phyloP scores from a whole-genome alignment of 2,329 filamentous ascomycete genomes.

The Trichoderma oligosporum region DNA sequence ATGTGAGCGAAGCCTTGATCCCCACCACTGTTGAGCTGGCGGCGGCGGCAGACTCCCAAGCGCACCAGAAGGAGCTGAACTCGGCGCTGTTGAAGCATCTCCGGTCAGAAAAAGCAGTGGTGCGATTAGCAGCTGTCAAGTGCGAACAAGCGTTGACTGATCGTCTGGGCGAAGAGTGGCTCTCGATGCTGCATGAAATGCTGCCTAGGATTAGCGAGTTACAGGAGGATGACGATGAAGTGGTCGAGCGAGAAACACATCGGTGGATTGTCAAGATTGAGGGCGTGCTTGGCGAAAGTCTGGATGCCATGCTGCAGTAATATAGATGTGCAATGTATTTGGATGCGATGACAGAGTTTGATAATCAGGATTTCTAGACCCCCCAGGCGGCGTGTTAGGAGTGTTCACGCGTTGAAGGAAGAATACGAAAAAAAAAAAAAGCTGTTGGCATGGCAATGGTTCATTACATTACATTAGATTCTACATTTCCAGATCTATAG shows the following conservation, averaged over 20 bases:
- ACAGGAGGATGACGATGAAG: constrained; percentile 94
- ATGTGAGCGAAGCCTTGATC: constrained; percentile 54
- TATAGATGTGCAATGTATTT: constrained; percentile 24
- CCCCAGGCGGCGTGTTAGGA: neutral
- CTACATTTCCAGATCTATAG: too few species aligned
- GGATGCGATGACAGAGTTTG: neutral
- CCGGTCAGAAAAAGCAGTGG: constrained; percentile 64
- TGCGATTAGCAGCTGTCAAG: constrained; percentile 77
- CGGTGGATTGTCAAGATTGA: constrained; percentile 91
- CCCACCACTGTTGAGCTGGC: constrained; percentile 78
- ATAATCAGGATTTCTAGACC: neutral
- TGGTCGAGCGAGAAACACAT: constrained; percentile 83
- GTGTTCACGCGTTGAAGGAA: too few species aligned
- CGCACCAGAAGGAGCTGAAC: constrained; percentile 91
- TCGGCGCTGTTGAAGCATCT: constrained; percentile 71
- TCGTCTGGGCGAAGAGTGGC: constrained; percentile 86
- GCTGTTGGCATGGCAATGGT: neutral
- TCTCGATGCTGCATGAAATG: constrained; percentile 89
- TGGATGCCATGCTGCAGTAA: constrained; percentile 89
- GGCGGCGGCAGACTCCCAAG: constrained; percentile 73
- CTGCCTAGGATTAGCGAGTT: constrained; percentile 92
- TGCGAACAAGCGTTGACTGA: constrained; percentile 77
- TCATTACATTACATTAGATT: too few species aligned
- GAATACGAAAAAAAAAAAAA: neutral
- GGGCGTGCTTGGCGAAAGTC: constrained; percentile 79